Evolutionary conservation across 2,329 filamentous ascomycete genomes (phyloP), one percentile per base, ranked within the genome.

Genomic region (Aspergillus novoparasiticus): DNA sequence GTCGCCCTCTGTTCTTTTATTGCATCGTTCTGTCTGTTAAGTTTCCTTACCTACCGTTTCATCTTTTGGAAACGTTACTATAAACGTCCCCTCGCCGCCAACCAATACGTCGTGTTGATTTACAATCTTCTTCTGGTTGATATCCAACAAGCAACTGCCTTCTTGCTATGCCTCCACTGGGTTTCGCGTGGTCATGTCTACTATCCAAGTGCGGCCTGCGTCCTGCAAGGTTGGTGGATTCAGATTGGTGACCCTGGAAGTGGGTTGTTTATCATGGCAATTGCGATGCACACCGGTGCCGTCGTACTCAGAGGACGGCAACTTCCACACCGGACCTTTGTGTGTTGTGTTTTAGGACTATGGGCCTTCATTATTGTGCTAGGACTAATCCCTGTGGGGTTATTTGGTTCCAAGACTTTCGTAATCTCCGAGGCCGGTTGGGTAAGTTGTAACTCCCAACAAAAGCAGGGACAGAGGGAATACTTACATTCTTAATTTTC

Each of bases 71-170:
- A 79, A 41, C 78, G 74, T 61, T 79, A 82, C 64, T 82, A 83
- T 66, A 79, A 79, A 59, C 74, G 78, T 63, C 80, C 81, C 51
- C 79, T 84, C 41, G 79, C 80, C 21, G 79, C 83, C 69, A 85
- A 85, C 66, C 83, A 85, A 73, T 84, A 82, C 58, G 77, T 84
- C 48, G 73, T 84, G 23, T 77, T 85, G 54, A 84, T 84, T 68
- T 84, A 82, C 72, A 84, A 84, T 63, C 75, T 85, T 8, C 75
- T 84, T 6, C 68, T 84, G 5, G 81, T 81, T n/a, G 82, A 84
- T 70, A 69, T 84, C 19, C 80, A 82, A 64, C 83, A 84, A 70
- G 77, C 82, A 0, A 72, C 82, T 19, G 80, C 80, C 0, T 84
- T 84, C 64, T 66, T 79, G 23, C 58, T 77, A 39, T 81, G 79